phyloP scores from a whole-genome alignment of 2,329 filamentous ascomycete species.

The Colletotrichum destructivum region DNA sequence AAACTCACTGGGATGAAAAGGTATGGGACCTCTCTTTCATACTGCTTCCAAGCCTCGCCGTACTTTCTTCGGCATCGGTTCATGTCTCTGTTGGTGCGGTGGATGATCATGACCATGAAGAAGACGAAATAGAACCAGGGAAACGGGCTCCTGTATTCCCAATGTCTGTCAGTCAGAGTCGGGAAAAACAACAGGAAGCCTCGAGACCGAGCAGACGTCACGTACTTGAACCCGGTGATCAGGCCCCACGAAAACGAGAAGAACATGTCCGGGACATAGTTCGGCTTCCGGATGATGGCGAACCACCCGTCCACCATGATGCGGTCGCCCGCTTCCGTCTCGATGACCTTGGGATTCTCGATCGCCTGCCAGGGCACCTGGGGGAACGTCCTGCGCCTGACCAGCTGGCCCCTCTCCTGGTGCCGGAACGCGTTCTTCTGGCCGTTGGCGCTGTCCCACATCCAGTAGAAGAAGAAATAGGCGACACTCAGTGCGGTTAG shows the following conservation, averaged over 20 bases:
- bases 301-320: slow-evolving; percentile 63
- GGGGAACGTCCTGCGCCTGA: slow-evolving; percentile 81
- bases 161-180: neutral
- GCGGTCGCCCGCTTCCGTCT: slow-evolving; percentile 64
- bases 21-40: slow-evolving; percentile 84
- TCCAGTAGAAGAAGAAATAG: slow-evolving; percentile 85
- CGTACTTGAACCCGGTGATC: slow-evolving; percentile 64
- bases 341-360: slow-evolving; percentile 80
- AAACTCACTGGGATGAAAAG: slow-evolving; percentile 82
- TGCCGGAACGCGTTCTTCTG: slow-evolving; percentile 89
- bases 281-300: slow-evolving; percentile 76
- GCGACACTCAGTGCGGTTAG: slow-evolving; percentile 61
- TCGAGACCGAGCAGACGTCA: neutral
- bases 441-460: slow-evolving; percentile 87
- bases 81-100: slow-evolving; percentile 84
- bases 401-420: slow-evolving; percentile 74
- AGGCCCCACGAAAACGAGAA: slow-evolving; percentile 67
- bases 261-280: slow-evolving; percentile 65
- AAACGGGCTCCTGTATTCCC: slow-evolving; percentile 73
- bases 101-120: slow-evolving; percentile 85
- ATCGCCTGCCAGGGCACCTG: slow-evolving; percentile 85
- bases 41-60: slow-evolving; percentile 85
- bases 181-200: neutral
- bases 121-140: slow-evolving; percentile 94
- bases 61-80: slow-evolving; percentile 84